Evolutionary conservation across 1,139 yeast genomes (phyloP).

Genomic region (Candida pseudocylindracea): DNA sequence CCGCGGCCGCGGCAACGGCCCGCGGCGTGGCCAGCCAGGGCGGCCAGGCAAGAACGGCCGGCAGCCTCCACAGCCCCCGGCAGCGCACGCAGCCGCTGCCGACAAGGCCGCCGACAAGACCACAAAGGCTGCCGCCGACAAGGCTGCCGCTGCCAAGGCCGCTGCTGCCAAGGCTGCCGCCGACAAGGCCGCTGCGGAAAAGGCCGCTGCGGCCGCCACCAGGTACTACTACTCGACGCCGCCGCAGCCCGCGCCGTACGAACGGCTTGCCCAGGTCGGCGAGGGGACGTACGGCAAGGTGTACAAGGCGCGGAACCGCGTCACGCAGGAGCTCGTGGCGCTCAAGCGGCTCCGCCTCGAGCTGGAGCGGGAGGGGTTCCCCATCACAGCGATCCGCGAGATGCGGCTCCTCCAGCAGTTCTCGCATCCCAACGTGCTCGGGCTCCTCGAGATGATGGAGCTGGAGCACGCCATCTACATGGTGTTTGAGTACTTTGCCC

Average conservation of each 20-base stretch:
- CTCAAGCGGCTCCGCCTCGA: slow-evolving; percentile 69
- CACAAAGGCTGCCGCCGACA: background rate
- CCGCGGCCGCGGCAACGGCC: slow-evolving; percentile 1
- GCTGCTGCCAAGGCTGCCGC: background rate
- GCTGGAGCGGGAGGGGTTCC: slow-evolving; percentile 83
- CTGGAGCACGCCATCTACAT: slow-evolving; percentile 61
- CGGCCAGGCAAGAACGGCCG: slow-evolving; percentile 1
- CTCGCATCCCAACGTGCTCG: slow-evolving; percentile 62
- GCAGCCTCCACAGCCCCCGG: slow-evolving; percentile 1
- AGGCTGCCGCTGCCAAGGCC: background rate
- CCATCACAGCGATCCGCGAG: slow-evolving; percentile 87
- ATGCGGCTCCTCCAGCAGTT: slow-evolving; percentile 74
- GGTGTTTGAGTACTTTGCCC: slow-evolving; percentile 88
- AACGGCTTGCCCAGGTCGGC: slow-evolving; percentile 22
- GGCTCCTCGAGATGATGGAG: slow-evolving; percentile 76
- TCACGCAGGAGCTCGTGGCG: slow-evolving; percentile 61
- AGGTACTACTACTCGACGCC: slow-evolving; percentile 12
- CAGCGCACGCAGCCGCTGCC: slow-evolving; percentile 2
- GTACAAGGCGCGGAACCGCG: slow-evolving; percentile 34
- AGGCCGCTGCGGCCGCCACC: slow-evolving; percentile 1
- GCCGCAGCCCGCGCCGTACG: slow-evolving; percentile 11
- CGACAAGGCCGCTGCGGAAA: background rate
- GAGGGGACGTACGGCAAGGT: slow-evolving; percentile 29
- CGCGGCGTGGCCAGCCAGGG: slow-evolving; percentile 1
- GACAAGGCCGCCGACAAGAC: background rate